Base-by-base conservation (phyloP, 345 rosid species). In the Salix purpurea region DNA sequence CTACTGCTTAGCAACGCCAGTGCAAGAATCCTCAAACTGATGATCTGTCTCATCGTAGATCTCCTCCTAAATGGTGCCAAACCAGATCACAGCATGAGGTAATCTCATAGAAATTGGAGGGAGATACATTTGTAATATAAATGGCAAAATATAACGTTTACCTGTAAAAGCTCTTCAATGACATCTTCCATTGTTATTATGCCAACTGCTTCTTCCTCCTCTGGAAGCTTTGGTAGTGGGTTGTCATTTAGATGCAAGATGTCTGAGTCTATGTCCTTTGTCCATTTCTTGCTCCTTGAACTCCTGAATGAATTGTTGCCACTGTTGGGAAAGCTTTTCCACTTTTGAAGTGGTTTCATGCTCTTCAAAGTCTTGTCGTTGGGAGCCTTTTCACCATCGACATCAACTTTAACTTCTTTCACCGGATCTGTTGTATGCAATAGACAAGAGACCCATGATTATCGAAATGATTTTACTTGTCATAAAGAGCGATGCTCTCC, bases 161-260 rank as follows among this genome's bases (percentile, higher is more conserved):
- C 99, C 92, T 96, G 98, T 78, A 96, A 79, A 73, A 96, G 95
- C 83, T 96, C 98, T 84, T 96, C 99, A 69, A 96, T 96, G 80
- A 96, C 97, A 85, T 96, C 99, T 82, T 96, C 99, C 99, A 96
- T 96, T 42, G 99, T 93, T 74, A 96, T 92, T 69, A 96, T 76
- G 73, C 99, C 99, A 1, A 96, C 90, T 14, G 93, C 94, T 86
- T 93, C 99, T 83, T 90, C 97, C 84, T 91, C 99, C 76, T 93
- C 98, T 0, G 89, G 87, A 26, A 88, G 88, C 71, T 84, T 84
- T 16, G 94, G 92, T 18, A 94, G 97, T n/a, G 91, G 85, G 67
- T 71, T 77, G 15, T 82, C 96, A 80, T 90, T 86, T 77, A 96
- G 71, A 13, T 91, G 83, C 70, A 96, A 80, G 73, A 96, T 89